phyloP scores from a whole-genome alignment of 2,329 filamentous ascomycete species.

The Epichloe glyceriae region DNA sequence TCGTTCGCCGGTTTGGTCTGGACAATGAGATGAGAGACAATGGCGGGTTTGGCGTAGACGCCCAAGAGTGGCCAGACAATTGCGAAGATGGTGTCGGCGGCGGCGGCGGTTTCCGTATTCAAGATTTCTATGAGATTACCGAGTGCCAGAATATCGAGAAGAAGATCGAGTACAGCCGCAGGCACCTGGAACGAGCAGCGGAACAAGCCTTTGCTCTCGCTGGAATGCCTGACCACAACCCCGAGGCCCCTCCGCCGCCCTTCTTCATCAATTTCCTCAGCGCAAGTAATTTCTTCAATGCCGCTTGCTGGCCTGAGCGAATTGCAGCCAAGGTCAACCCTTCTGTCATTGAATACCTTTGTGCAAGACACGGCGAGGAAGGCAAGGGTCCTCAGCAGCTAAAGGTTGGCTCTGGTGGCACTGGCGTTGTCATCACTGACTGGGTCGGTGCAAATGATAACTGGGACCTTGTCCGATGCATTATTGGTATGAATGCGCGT shows the following conservation, averaged over 20 bases:
- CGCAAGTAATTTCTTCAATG: constrained; percentile 89
- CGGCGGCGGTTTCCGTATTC: constrained; percentile 66
- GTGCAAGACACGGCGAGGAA: constrained; percentile 39
- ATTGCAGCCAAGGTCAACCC: constrained; percentile 84
- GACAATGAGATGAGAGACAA: constrained; percentile 37
- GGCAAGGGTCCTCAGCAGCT: constrained; percentile 36
- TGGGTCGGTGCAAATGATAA: constrained; percentile 80
- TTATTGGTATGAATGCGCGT: constrained; percentile 82
- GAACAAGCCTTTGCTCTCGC: constrained; percentile 34
- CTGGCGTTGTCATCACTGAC: constrained; percentile 83
- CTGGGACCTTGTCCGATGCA: constrained; percentile 79
- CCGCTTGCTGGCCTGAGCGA: constrained; percentile 82
- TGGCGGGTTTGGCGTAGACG: constrained; percentile 46
- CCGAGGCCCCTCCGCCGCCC: constrained; percentile 32
- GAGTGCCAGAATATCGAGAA: constrained; percentile 62
- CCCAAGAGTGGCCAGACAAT: constrained; percentile 72
- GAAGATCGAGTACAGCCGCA: constrained; percentile 63
- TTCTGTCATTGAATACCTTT: constrained; percentile 51
- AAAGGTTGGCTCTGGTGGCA: constrained; percentile 56
- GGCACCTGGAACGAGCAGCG: constrained; percentile 64
- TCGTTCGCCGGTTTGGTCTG: constrained; percentile 68
- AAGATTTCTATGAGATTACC: constrained; percentile 88
- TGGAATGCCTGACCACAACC: constrained; percentile 17
- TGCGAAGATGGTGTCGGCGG: constrained; percentile 59
- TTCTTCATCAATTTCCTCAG: constrained; percentile 85